These are phyloP conservation scores for Rhododendron kiyosumense DNA, from an alignment of 148 eudicot genomes.

Conservation along the genomic window DNA sequence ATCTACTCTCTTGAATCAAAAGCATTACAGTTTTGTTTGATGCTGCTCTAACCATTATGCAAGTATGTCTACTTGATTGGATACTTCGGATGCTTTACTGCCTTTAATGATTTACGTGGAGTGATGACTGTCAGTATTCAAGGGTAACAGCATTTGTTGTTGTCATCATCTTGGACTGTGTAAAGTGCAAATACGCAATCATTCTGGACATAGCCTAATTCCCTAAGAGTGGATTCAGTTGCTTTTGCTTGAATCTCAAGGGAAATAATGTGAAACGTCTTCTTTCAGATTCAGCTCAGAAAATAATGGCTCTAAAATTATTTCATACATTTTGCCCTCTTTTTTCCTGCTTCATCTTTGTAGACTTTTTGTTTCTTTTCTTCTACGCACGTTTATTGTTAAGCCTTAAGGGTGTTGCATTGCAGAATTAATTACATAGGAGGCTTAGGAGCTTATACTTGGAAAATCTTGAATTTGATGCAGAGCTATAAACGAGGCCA, in stretches of 20 bases:
- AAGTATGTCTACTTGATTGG: background rate
- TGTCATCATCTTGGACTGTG: background rate
- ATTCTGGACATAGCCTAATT: background rate
- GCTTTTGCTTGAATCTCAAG: background rate
- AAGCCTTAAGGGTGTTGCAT: background rate
- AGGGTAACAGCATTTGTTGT: background rate
- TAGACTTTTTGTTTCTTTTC: background rate
- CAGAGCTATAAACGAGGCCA: constrained; percentile 57
- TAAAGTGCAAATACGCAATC: background rate
- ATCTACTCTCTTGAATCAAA: background rate
- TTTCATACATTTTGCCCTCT: background rate
- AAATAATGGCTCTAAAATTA: background rate
- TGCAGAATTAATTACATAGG: background rate
- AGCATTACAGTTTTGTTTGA: background rate
- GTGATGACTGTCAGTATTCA: background rate
- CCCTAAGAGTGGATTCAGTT: background rate
- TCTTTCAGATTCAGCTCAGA: background rate
- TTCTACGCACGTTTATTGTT: background rate
- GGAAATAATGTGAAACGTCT: background rate
- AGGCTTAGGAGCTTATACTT: background rate
- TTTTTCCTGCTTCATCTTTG: background rate
- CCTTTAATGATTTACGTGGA: background rate
- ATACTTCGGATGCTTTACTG: background rate
- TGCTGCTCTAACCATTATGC: background rate
- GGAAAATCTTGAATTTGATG: constrained; percentile 1